Percentiles rank a stretch among this genome's conserved stretches.
phyloP scores from a whole-genome alignment of 371 early-diverging fungal genomes.

The Smittium culicis region DNA sequence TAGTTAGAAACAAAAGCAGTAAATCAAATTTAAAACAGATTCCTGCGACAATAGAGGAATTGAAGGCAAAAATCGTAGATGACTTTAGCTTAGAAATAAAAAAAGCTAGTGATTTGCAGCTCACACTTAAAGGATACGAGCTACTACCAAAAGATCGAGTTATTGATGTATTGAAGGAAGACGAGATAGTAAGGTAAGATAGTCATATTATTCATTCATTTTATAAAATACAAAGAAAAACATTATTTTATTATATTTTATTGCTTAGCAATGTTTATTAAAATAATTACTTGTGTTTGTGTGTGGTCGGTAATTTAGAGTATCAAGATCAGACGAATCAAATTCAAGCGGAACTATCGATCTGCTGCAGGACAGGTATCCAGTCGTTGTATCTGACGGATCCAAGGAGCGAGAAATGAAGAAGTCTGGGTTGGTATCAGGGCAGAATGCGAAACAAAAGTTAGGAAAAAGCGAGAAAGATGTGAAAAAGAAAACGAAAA shows the following conservation, averaged over 20 bases:
- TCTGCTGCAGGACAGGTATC: too few species aligned
- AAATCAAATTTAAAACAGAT: neutral
- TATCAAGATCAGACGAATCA: too few species aligned
- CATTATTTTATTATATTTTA: neutral
- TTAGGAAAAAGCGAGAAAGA: neutral
- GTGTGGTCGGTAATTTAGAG: too few species aligned
- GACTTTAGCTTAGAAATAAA: neutral
- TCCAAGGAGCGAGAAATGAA: too few species aligned
- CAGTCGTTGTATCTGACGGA: too few species aligned
- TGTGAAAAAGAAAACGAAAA: neutral
- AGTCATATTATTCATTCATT: neutral
- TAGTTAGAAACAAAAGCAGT: neutral
- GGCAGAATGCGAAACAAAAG: too few species aligned
- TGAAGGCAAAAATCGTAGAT: neutral
- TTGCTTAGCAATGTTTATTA: too few species aligned
- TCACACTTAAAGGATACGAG: neutral
- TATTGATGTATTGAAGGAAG: neutral
- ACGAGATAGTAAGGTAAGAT: neutral
- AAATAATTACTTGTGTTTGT: too few species aligned
- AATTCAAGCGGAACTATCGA: too few species aligned
- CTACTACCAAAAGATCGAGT: neutral
- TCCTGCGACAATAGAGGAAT: neutral
- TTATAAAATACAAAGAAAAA: neutral
- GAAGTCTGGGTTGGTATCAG: too few species aligned
- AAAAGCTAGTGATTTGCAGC: neutral